phyloP scores from a whole-genome alignment of 345 rosid genomes.

The Cardiospermum halicacabum region DNA sequence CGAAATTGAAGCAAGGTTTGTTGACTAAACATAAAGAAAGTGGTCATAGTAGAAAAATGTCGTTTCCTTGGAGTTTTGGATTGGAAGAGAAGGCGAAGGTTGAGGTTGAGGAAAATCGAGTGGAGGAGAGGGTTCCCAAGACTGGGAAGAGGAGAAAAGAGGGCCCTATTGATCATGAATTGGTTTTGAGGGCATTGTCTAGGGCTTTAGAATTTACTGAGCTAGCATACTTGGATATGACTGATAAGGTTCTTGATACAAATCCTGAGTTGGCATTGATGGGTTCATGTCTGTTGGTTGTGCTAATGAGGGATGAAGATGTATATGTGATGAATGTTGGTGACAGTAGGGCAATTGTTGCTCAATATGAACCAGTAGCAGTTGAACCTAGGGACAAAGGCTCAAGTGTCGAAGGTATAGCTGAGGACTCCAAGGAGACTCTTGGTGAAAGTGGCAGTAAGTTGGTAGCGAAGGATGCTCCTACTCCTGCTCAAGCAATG shows the following conservation, averaged over 20 bases:
- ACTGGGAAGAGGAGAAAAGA: conserved; percentile 59
- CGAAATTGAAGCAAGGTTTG: conserved; percentile 80
- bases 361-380: conserved; percentile 55
- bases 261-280: conserved; percentile 96
- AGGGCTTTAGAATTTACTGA: conserved; percentile 78
- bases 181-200: conserved; percentile 80
- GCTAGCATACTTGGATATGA: conserved; percentile 82
- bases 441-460: conserved; percentile 20
- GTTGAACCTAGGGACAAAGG: conserved; percentile 35
- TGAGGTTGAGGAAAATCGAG: conserved; percentile 46
- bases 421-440: conserved; percentile 35
- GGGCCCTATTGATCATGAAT: conserved; percentile 74
- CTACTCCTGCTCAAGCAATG: conserved; percentile 38
- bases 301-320: conserved; percentile 92
- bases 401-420: conserved; percentile 39
- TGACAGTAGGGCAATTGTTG: conserved; percentile 95
- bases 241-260: conserved; percentile 77
- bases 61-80: conserved; percentile 80
- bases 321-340: conserved; percentile 97
- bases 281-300: conserved; percentile 96
- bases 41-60: conserved; percentile 39
- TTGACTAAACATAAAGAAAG: conserved; percentile 62
- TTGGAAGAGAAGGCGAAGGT: conserved; percentile 56
- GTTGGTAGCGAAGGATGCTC: conserved; percentile 25
- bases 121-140: conserved; percentile 52